Evolutionary conservation across 2,329 filamentous ascomycete species (phyloP).

Genomic region (Phialemoniopsis sp.): DNA sequence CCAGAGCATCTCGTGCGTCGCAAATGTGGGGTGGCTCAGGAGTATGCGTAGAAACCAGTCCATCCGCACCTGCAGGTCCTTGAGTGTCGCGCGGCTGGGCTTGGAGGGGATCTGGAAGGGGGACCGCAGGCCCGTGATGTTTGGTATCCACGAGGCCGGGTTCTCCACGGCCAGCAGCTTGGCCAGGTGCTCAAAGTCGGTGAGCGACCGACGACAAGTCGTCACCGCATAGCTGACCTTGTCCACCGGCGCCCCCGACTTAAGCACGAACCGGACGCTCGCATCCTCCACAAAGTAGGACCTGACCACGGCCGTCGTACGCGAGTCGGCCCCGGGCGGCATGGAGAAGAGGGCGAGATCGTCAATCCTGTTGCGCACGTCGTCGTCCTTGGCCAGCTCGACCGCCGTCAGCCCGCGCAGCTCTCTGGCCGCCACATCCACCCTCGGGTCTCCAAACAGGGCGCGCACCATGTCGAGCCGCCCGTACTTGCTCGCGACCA

Average conservation of each 20-base stretch:
- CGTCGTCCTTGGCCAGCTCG: conserved; percentile 95
- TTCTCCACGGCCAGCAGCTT: conserved; percentile 83
- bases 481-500: conserved; percentile 98
- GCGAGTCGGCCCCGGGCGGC: conserved; percentile 65
- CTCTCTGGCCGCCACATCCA: conserved; percentile 82
- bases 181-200: conserved; percentile 88
- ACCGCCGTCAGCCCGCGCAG: conserved; percentile 86
- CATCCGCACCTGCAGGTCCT: conserved; percentile 81
- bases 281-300: conserved; percentile 98
- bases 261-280: conserved; percentile 86
- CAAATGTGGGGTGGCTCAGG: conserved; percentile 84
- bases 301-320: conserved; percentile 88
- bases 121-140: conserved; percentile 70
- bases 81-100: conserved; percentile 79
- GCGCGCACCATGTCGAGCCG: conserved; percentile 88
- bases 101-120: conserved; percentile 92
- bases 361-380: conserved; percentile 93
- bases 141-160: conserved; percentile 91
- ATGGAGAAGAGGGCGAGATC: conserved; percentile 83
- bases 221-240: conserved; percentile 87
- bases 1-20: conserved; percentile 96
- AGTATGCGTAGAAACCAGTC: conserved; percentile 87
- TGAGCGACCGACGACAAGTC: conserved; percentile 81
- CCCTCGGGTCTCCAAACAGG: conserved; percentile 81
- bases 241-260: conserved; percentile 83